Percentiles rank a stretch among this genome's conserved stretches.
phyloP scores from a whole-genome alignment of 768 basidiomycete species.

The Lactarius trivialis region DNA sequence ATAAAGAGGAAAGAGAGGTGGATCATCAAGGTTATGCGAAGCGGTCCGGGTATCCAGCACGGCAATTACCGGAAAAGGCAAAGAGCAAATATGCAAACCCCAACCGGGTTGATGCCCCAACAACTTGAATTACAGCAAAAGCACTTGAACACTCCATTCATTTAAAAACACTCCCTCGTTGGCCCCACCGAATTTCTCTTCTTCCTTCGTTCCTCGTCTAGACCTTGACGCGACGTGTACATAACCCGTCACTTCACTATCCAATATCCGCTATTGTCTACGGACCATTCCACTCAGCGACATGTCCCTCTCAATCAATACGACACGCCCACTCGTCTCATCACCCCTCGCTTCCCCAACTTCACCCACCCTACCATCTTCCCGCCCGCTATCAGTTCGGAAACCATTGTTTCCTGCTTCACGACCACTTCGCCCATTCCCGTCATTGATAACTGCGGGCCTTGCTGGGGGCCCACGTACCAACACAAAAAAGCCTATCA shows the following conservation, averaged over 20 bases:
- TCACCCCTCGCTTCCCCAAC: constrained; percentile 21
- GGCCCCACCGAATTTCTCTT: neutral
- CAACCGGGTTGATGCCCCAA: constrained; percentile 15
- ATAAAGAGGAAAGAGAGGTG: neutral
- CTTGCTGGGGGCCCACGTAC: neutral
- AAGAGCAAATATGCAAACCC: neutral
- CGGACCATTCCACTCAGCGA: constrained; percentile 28
- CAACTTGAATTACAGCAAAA: neutral
- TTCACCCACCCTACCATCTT: constrained; percentile 14
- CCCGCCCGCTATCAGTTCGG: constrained; percentile 30
- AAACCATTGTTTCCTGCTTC: constrained; percentile 55
- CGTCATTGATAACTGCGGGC: constrained; percentile 44
- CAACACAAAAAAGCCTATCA: constrained; percentile 45
- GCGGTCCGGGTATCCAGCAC: neutral
- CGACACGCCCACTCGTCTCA: constrained; percentile 21
- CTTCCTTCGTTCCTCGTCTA: neutral
- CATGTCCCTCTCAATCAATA: constrained; percentile 50
- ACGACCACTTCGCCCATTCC: constrained; percentile 73
- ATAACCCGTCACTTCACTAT: neutral
- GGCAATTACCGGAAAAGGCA: neutral
- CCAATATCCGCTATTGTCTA: constrained; percentile 33
- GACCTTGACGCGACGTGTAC: neutral
- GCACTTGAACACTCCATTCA: neutral
- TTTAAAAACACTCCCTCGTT: constrained; percentile 13
- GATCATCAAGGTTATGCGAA: neutral